These are phyloP conservation scores for Aureobasidium sp. DNA, from an alignment of 2,329 filamentous ascomycete species.

Conservation along the genomic window DNA sequence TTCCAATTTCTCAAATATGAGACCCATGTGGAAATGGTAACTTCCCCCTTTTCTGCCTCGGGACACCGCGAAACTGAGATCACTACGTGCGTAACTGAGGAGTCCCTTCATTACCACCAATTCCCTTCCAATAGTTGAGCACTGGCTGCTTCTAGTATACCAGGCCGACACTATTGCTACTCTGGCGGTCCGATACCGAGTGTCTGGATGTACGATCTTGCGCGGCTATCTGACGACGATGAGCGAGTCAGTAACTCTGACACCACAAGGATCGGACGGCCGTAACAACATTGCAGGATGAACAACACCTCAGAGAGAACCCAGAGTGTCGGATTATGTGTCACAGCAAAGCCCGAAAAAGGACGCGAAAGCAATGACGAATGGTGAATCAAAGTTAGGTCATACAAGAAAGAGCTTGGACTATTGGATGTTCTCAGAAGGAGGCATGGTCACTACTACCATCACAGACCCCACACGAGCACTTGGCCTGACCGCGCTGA, in stretches of 20 bases:
- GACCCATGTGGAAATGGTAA: neutral
- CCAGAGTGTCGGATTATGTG: neutral
- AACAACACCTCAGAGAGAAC: neutral
- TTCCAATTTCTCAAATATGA: neutral
- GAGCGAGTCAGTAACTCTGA: neutral
- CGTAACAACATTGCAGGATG: neutral
- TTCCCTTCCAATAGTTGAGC: neutral
- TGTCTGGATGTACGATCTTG: neutral
- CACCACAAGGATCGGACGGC: neutral
- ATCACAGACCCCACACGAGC: neutral
- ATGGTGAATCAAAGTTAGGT: neutral
- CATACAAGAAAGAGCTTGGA: neutral
- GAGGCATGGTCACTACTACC: neutral
- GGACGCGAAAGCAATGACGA: neutral
- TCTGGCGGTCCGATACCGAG: neutral
- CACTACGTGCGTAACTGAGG: neutral
- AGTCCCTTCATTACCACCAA: neutral
- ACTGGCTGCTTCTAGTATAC: neutral
- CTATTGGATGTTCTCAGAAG: neutral
- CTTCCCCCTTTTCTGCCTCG: neutral
- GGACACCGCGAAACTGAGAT: neutral
- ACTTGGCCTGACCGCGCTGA: too few species aligned
- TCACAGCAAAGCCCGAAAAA: neutral
- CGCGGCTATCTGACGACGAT: neutral
- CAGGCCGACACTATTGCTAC: neutral